phyloP scores from a whole-genome alignment of 2,329 filamentous ascomycete species.

The Teratosphaeria epicoccoides region DNA sequence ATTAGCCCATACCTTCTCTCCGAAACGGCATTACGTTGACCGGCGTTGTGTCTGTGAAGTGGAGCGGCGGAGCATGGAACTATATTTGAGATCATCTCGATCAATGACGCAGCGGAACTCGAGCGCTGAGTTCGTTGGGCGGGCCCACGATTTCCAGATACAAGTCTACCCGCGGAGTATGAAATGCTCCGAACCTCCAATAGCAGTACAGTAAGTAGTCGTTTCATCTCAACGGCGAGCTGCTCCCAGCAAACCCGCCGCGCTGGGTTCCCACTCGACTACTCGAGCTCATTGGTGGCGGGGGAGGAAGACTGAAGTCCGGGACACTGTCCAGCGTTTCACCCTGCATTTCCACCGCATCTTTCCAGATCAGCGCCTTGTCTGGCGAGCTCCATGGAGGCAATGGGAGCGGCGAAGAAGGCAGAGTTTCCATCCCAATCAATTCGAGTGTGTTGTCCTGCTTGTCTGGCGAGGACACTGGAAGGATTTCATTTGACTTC shows the following conservation, averaged over 20 bases:
- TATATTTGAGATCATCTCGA: too few relatives aligned
- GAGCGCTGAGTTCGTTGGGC: too few relatives aligned
- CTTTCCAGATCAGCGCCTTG: not conserved
- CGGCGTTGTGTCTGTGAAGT: too few relatives aligned
- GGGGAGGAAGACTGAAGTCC: slow-evolving; percentile 14
- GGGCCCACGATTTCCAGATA: too few relatives aligned
- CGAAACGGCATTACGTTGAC: too few relatives aligned
- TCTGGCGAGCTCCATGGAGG: slow-evolving; percentile 12
- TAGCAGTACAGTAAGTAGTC: not conserved
- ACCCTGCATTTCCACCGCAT: not conserved
- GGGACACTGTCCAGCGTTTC: slow-evolving; percentile 5
- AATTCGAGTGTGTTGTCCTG: not conserved
- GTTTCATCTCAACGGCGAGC: not conserved
- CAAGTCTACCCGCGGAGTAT: too few relatives aligned
- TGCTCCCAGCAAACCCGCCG: not conserved
- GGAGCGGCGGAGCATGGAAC: too few relatives aligned
- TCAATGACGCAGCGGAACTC: too few relatives aligned
- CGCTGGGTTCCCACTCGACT: not conserved
- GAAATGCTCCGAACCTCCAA: too few relatives aligned
- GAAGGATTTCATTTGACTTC: not conserved
- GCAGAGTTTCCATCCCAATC: slow-evolving; percentile 3
- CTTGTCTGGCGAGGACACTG: not conserved
- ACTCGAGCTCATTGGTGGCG: slow-evolving; percentile 11
- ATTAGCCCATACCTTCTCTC: too few relatives aligned
- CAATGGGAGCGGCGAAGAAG: slow-evolving; percentile 10